Conservation (phyloP, 2,329 filamentous ascomycete genomes). For the Aspergillus felis region DNA sequence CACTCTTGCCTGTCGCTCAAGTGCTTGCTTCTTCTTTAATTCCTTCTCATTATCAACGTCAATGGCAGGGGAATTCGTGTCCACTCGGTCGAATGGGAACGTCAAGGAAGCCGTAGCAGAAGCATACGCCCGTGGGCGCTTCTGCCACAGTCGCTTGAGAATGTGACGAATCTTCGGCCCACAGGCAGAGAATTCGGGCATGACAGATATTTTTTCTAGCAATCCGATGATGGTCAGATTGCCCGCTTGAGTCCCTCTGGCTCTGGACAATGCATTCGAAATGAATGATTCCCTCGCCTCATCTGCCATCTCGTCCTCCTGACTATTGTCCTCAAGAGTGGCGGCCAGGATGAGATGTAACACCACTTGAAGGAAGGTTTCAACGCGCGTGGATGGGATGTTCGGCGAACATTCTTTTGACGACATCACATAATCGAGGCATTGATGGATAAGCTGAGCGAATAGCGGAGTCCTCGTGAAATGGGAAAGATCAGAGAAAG, state of each 20-base stretch:
- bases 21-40: conserved; percentile 82
- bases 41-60: conserved; percentile 60
- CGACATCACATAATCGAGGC: conserved; percentile 74
- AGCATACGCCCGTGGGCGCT: conserved; percentile 69
- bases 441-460: conserved; percentile 84
- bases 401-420: conserved; percentile 65
- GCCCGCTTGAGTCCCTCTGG: conserved; percentile 45
- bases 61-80: conserved; percentile 74
- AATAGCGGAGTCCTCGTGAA: conserved; percentile 86
- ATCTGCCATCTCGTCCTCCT: conserved; percentile 50
- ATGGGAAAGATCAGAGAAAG: conserved; percentile 69
- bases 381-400: conserved; percentile 76
- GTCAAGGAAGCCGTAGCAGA: conserved; percentile 57
- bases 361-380: conserved; percentile 87
- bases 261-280: conserved; percentile 62
- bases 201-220: conserved; percentile 53
- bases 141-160: conserved; percentile 79
- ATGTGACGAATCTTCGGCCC: conserved; percentile 81
- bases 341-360: conserved; percentile 84
- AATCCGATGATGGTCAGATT: conserved; percentile 50
- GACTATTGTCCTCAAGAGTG: conserved; percentile 71
- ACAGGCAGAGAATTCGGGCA: conserved; percentile 74
- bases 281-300: conserved; percentile 64
- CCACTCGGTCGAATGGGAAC: conserved; percentile 71
- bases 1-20: conserved; percentile 84